These are phyloP conservation scores for Chlorella sp. DNA, from an alignment of 139 green algal species.

Conservation along the genomic window DNA sequence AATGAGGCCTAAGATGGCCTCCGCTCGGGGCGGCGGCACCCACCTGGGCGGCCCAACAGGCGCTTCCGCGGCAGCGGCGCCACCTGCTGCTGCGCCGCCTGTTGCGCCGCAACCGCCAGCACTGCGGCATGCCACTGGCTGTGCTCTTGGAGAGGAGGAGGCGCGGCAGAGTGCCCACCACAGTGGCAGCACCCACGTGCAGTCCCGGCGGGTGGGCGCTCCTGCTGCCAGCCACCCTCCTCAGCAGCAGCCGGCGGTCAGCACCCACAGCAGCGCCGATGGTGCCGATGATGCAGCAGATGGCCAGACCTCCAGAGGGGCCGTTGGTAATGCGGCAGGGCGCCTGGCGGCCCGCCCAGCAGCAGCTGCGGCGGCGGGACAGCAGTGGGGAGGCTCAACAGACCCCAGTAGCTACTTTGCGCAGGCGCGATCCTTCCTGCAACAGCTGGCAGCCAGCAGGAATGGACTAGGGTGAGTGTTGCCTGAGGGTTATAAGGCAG, in stretches of 20 bases:
- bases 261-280: background rate
- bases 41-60: too few species aligned
- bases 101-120: too few species aligned
- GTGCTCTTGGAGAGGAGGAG: background rate
- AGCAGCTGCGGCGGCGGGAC: background rate
- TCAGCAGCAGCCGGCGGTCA: background rate
- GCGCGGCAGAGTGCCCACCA: background rate
- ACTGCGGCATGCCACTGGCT: too few species aligned
- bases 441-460: background rate
- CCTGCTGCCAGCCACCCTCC: background rate
- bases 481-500: too few species aligned
- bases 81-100: too few species aligned
- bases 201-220: background rate
- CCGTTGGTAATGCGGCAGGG: background rate
- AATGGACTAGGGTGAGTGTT: background rate
- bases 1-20: background rate
- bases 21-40: background rate
- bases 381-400: background rate
- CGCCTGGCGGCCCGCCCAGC: too few species aligned
- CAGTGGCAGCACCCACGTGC: background rate
- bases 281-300: background rate
- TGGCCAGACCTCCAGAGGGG: background rate
- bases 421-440: background rate
- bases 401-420: background rate
- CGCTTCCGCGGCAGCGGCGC: too few species aligned